Evolutionary conservation across 2,329 filamentous ascomycete species (phyloP).

Genomic region (Raffaelea albimanens): DNA sequence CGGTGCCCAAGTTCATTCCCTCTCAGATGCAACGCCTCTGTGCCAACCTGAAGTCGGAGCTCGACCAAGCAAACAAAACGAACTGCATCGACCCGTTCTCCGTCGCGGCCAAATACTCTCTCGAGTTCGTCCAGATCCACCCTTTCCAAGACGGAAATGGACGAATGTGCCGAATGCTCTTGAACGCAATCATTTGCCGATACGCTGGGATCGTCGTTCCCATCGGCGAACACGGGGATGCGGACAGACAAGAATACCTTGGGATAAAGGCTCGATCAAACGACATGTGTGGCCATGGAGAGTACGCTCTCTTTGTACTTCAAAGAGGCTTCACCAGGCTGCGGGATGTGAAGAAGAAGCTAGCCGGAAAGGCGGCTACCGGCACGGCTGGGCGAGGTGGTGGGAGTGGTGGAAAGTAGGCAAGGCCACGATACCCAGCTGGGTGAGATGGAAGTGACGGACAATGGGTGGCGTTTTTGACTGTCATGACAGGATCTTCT

Average conservation of each 20-base stretch:
- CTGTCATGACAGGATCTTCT: no score
- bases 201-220: conserved; percentile 14
- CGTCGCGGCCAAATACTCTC: conserved; percentile 17
- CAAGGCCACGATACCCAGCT: no score
- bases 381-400: no score
- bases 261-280: background rate
- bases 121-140: conserved; percentile 14
- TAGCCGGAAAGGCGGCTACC: conserved; percentile 14
- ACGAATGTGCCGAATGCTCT: conserved; percentile 14
- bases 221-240: conserved; percentile 11
- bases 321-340: conserved; percentile 6
- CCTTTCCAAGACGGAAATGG: conserved; percentile 16
- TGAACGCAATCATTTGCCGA: conserved; percentile 15
- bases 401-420: no score
- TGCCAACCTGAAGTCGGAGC: background rate
- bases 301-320: conserved; percentile 19
- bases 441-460: no score
- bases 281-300: conserved; percentile 17
- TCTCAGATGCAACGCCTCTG: background rate
- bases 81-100: conserved; percentile 19
- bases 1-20: background rate
- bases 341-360: conserved; percentile 15
- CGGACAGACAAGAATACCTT: background rate
- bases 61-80: background rate
- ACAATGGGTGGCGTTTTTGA: no score